Conservation (phyloP, 192 early-diverging fungal species). For the Spinellus fusiger region DNA sequence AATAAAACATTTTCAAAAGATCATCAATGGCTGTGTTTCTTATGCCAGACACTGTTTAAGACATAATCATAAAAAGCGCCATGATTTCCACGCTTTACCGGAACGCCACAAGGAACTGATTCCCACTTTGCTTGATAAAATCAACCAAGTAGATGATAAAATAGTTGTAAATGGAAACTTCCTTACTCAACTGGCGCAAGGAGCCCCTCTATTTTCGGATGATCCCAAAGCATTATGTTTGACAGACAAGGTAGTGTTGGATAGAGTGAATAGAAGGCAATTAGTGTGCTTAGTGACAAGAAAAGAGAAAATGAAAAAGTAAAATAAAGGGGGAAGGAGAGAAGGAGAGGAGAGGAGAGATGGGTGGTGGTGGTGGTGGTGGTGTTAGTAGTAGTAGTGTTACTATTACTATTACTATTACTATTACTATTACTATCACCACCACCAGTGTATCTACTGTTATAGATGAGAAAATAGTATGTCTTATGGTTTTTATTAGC, state of each 20-base stretch:
- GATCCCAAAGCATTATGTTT: too few relatives aligned
- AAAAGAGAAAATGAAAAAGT: too few relatives aligned
- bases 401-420: too few relatives aligned
- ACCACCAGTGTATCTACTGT: neutral
- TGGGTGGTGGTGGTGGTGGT: too few relatives aligned
- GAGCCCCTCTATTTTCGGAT: too few relatives aligned
- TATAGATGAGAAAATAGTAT: neutral
- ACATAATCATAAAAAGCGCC: slow-evolving; percentile 55
- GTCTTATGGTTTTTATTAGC: neutral
- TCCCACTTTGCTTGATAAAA: slow-evolving; percentile 54
- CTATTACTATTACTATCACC: too few relatives aligned
- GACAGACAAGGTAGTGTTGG: neutral
- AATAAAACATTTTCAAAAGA: slow-evolving; percentile 33
- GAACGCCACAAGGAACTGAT: slow-evolving; percentile 57
- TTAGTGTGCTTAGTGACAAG: too few relatives aligned
- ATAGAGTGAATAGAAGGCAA: slow-evolving; percentile 26
- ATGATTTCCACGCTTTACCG: slow-evolving; percentile 51
- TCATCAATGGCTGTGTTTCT: slow-evolving; percentile 51
- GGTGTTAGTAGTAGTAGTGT: too few relatives aligned
- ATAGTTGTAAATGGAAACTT: slow-evolving; percentile 38
- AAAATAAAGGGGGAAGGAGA: slow-evolving; percentile 17
- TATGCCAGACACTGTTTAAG: slow-evolving; percentile 58
- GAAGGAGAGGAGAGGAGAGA: neutral
- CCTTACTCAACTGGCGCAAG: slow-evolving; percentile 8
- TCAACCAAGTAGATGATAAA: slow-evolving; percentile 52